Conservation (phyloP, 768 basidiomycete genomes). For the Tylopilus felleus region DNA sequence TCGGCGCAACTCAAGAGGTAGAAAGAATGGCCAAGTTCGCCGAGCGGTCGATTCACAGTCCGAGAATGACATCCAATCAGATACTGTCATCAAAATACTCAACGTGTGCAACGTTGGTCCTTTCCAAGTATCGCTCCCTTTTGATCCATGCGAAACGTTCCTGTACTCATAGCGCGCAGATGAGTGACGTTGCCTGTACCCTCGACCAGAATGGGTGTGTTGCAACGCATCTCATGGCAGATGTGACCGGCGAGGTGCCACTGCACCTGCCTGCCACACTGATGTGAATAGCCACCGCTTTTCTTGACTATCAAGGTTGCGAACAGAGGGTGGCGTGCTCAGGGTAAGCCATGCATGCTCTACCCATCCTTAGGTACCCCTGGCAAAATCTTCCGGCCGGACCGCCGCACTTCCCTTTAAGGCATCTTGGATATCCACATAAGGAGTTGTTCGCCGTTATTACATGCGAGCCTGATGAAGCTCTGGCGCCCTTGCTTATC, state of each 20-base stretch:
- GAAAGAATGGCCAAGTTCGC: slow-evolving; percentile 19
- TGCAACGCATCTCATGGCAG: slow-evolving; percentile 16
- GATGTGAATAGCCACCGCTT: slow-evolving; percentile 8
- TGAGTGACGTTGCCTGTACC: slow-evolving; percentile 23
- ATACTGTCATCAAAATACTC: slow-evolving; percentile 18
- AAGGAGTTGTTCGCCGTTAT: slow-evolving; percentile 12
- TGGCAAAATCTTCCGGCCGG: slow-evolving; percentile 16
- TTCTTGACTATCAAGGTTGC: slow-evolving; percentile 18
- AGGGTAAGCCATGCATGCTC: slow-evolving; percentile 15
- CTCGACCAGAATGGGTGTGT: slow-evolving; percentile 12
- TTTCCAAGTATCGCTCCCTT: slow-evolving; percentile 14
- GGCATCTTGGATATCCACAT: slow-evolving; percentile 1
- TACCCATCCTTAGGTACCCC: slow-evolving; percentile 13
- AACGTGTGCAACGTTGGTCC: slow-evolving; percentile 24
- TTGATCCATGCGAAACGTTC: slow-evolving; percentile 28
- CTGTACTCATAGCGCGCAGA: slow-evolving; percentile 13
- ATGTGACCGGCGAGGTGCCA: slow-evolving; percentile 17
- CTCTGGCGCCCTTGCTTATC: slow-evolving; percentile 9
- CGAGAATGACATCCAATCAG: slow-evolving; percentile 16
- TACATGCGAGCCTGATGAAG: slow-evolving; percentile 7
- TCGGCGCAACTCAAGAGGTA: slow-evolving; percentile 15
- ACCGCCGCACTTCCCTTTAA: slow-evolving; percentile 1
- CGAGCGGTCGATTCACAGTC: slow-evolving; percentile 17
- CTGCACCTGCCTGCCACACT: slow-evolving; percentile 21
- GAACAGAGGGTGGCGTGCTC: slow-evolving; percentile 19